Evolutionary conservation across 2,329 filamentous ascomycete species (phyloP).

Genomic region (Diaporthe vaccinii): DNA sequence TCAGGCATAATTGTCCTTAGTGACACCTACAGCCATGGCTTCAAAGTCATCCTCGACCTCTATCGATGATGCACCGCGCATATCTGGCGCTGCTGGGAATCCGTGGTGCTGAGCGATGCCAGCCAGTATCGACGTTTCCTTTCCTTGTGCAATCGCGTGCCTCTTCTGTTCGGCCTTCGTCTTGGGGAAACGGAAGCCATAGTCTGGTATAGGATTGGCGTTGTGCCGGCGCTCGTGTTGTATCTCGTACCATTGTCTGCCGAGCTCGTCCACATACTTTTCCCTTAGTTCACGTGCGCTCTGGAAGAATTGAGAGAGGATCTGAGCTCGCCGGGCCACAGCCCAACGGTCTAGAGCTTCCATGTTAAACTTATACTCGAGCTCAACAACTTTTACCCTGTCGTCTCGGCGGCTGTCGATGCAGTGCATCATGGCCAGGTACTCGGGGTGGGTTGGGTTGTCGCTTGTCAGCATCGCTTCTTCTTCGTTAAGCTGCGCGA

Average conservation of each 20-base stretch:
- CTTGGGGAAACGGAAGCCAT: conserved; percentile 83
- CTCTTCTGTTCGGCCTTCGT: conserved; percentile 82
- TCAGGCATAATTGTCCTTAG: neutral
- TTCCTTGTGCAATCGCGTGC: conserved; percentile 93
- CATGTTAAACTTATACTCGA: conserved; percentile 79
- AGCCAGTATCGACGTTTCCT: conserved; percentile 90
- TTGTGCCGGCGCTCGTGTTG: conserved; percentile 82
- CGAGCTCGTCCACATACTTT: conserved; percentile 81
- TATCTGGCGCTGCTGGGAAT: conserved; percentile 93
- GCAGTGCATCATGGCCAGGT: conserved; percentile 89
- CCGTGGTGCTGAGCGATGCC: conserved; percentile 95
- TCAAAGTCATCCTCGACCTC: conserved; percentile 90
- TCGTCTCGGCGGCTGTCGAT: conserved; percentile 86
- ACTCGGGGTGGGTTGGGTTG: conserved; percentile 87
- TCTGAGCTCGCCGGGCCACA: conserved; percentile 85
- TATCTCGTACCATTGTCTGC: conserved; percentile 92
- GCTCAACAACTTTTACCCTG: conserved; percentile 82
- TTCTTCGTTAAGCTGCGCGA: conserved; percentile 83
- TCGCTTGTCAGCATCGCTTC: conserved; percentile 72
- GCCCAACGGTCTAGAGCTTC: conserved; percentile 80
- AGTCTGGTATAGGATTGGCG: conserved; percentile 84
- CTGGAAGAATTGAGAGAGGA: conserved; percentile 93
- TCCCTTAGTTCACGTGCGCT: conserved; percentile 87
- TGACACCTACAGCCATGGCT: conserved; percentile 83
- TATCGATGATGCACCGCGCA: conserved; percentile 77